phyloP scores from a whole-genome alignment of 169 alveolate genomes.

The Toxoplasma gondii region DNA sequence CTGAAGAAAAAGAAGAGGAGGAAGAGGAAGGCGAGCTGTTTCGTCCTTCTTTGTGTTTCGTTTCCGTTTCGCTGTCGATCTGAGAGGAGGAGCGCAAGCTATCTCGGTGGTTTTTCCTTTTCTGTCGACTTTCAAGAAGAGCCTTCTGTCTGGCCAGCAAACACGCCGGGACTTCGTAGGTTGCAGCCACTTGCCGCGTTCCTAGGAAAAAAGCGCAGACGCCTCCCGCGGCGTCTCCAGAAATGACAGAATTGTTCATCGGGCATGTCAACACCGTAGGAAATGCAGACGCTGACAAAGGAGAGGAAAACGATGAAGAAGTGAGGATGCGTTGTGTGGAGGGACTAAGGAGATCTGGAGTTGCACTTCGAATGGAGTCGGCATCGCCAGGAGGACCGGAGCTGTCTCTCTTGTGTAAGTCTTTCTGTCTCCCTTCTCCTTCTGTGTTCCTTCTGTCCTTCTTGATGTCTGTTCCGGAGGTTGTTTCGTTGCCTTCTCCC shows the following conservation, averaged over 20 bases:
- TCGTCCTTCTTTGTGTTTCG: background rate
- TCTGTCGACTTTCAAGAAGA: background rate
- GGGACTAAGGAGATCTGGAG: too few relatives aligned
- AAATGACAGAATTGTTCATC: background rate
- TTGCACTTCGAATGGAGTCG: background rate
- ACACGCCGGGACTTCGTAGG: background rate
- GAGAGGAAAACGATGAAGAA: constrained; percentile 1
- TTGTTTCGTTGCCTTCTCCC: background rate
- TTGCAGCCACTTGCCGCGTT: background rate
- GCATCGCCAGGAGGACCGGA: background rate
- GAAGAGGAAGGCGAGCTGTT: background rate
- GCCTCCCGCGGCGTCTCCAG: background rate
- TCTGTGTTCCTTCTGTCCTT: background rate
- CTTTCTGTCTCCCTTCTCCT: background rate
- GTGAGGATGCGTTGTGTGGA: too few relatives aligned
- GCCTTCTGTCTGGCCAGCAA: background rate
- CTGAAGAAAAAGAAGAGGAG: background rate
- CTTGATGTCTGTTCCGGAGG: background rate
- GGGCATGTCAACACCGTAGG: constrained; percentile 12
- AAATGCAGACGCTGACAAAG: background rate
- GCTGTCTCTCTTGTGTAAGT: background rate
- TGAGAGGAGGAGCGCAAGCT: background rate
- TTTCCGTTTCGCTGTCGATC: background rate
- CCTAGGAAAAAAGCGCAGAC: constrained; percentile 10
- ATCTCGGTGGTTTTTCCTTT: background rate